Evolutionary conservation across 768 basidiomycete genomes (phyloP).

Genomic region (Dioszegia aurantiaca): DNA sequence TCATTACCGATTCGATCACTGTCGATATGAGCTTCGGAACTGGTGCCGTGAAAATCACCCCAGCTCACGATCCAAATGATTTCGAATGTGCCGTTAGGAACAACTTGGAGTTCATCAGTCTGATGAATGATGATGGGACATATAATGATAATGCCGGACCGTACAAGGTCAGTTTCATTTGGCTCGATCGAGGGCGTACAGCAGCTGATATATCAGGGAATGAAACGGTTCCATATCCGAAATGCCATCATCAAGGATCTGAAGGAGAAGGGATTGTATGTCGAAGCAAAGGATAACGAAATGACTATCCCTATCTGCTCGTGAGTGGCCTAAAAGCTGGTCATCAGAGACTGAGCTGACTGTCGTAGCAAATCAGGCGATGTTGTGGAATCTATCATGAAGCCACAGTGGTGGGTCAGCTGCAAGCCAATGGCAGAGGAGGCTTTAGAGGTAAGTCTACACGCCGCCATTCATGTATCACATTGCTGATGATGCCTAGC

Average conservation of each 20-base stretch:
- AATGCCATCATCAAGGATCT: constrained; percentile 76
- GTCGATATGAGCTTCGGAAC: constrained; percentile 96
- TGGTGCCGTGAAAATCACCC: constrained; percentile 98
- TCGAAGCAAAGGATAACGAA: constrained; percentile 91
- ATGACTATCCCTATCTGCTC: constrained; percentile 96
- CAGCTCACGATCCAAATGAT: constrained; percentile 95
- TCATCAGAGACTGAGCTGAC: background rate
- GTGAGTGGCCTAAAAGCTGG: constrained; percentile 53
- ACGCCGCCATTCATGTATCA: background rate
- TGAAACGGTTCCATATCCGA: constrained; percentile 94
- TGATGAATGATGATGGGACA: constrained; percentile 94
- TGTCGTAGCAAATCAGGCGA: constrained; percentile 83
- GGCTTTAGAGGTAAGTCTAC: constrained; percentile 66
- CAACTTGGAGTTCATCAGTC: constrained; percentile 84
- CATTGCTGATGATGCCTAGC: constrained; percentile 56
- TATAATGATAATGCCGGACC: constrained; percentile 83
- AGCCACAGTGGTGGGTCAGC: constrained; percentile 99
- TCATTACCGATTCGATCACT: constrained; percentile 74
- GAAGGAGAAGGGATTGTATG: constrained; percentile 76
- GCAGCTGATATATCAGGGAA: constrained; percentile 60
- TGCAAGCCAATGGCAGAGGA: constrained; percentile 88
- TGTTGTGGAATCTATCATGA: constrained; percentile 87
- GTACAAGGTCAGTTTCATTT: constrained; percentile 60
- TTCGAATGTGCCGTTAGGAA: constrained; percentile 89
- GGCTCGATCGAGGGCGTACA: background rate